Percentiles rank a stretch among this genome's conserved stretches.
Evolutionary conservation across 2,329 filamentous ascomycete species (phyloP).

Genomic region (Paecilomyces sp.): DNA sequence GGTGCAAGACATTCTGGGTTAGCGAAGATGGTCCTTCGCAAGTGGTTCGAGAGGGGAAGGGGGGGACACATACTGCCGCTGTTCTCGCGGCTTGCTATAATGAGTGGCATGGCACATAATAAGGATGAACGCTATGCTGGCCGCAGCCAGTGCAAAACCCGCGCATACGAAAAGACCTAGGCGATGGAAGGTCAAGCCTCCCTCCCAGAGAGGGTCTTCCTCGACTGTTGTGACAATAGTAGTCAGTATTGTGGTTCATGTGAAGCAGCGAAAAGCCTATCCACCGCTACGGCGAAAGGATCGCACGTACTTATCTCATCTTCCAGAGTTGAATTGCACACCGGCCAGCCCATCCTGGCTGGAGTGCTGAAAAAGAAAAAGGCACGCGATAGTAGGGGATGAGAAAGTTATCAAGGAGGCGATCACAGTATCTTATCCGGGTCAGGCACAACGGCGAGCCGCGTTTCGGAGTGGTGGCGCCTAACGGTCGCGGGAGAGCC

Average conservation of each 20-base stretch:
- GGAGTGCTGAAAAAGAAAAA: neutral
- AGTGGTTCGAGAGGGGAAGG: neutral
- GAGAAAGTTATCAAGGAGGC: neutral
- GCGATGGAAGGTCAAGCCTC: constrained; percentile 48
- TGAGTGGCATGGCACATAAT: constrained; percentile 53
- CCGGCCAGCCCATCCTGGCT: constrained; percentile 33
- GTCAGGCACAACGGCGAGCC: neutral
- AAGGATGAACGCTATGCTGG: constrained; percentile 45
- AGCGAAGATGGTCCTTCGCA: constrained; percentile 2
- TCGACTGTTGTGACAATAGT: constrained; percentile 22
- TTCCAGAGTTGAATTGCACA: constrained; percentile 46
- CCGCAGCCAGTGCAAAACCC: constrained; percentile 46
- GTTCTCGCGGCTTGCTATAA: constrained; percentile 53
- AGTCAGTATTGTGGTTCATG: neutral
- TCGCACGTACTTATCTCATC: constrained; percentile 34
- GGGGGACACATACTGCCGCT: constrained; percentile 45
- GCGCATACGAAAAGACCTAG: constrained; percentile 49
- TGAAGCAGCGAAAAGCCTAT: neutral
- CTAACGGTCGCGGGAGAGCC: neutral
- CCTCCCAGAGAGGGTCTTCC: constrained; percentile 47
- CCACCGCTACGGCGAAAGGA: neutral
- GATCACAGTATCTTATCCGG: neutral
- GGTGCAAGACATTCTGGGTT: neutral
- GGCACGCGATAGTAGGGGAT: neutral
- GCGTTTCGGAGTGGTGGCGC: neutral